A percentile compares a stretch with the other conserved stretches of the same genome.
phyloP scores from a whole-genome alignment of 495 filamentous ascomycete species.

The Annulohypoxylon maeteangense region DNA sequence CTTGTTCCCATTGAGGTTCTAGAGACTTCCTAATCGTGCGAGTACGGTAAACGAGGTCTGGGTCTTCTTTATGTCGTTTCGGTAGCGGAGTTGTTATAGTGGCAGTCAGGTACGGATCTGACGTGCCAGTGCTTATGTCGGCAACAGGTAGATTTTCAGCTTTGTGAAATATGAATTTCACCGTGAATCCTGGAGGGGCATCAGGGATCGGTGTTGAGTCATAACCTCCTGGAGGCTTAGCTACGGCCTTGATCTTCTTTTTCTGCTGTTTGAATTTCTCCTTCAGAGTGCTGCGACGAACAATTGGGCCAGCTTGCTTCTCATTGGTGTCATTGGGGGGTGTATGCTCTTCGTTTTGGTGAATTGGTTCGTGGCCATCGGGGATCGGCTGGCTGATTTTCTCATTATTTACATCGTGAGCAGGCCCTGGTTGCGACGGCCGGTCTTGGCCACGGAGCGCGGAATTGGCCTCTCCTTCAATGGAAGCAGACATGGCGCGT shows the following conservation, averaged over 20 bases:
- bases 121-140: slow-evolving; percentile 79
- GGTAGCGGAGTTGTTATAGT: slow-evolving; percentile 71
- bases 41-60: slow-evolving; percentile 75
- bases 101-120: slow-evolving; percentile 84
- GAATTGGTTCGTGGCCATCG: slow-evolving; percentile 20
- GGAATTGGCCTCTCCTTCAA: slow-evolving; percentile 19
- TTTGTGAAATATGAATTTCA: slow-evolving; percentile 86
- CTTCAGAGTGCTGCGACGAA: slow-evolving; percentile 42
- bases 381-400: slow-evolving; percentile 32
- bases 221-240: slow-evolving; percentile 80
- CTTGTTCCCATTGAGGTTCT: slow-evolving; percentile 82
- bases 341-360: slow-evolving; percentile 17
- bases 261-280: slow-evolving; percentile 66
- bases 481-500: slow-evolving; percentile 17
- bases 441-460: slow-evolving; percentile 31
- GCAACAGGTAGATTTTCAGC: slow-evolving; percentile 83
- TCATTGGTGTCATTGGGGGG: slow-evolving; percentile 27
- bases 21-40: slow-evolving; percentile 74
- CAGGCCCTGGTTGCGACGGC: slow-evolving; percentile 15
- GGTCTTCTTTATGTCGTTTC: slow-evolving; percentile 82
- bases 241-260: slow-evolving; percentile 67
- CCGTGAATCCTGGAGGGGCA: slow-evolving; percentile 78
- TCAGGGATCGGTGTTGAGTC: slow-evolving; percentile 80
- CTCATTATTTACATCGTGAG: slow-evolving; percentile 31
- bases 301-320: slow-evolving; percentile 18